A percentile compares a stretch with the other conserved stretches of the same genome.
phyloP scores from a whole-genome alignment of 2,329 filamentous ascomycete genomes.

The Xylariaceae sp. region DNA sequence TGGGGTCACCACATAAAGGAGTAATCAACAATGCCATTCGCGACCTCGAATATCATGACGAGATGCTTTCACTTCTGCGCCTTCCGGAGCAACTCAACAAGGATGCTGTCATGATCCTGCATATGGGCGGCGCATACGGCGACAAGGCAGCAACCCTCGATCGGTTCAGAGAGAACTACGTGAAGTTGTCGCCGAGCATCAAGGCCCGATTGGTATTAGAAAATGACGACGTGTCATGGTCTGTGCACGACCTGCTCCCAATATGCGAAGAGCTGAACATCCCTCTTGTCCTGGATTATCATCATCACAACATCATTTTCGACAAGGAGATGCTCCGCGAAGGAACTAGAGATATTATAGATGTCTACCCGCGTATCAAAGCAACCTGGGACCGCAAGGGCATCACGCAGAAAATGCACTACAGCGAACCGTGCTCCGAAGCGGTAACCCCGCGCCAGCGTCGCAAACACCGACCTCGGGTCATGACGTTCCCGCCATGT shows the following conservation, averaged over 20 bases:
- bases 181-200: conserved; percentile 64
- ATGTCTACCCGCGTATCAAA: conserved; percentile 73
- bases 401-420: conserved; percentile 96
- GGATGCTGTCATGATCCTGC: conserved; percentile 91
- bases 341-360: conserved; percentile 79
- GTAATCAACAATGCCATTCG: conserved; percentile 78
- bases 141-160: conserved; percentile 80
- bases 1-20: conserved; percentile 77
- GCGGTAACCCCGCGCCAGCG: conserved; percentile 78
- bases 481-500: conserved; percentile 80
- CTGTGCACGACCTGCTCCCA: conserved; percentile 87
- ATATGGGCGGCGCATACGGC: conserved; percentile 89
- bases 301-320: conserved; percentile 95
- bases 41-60: conserved; percentile 86
- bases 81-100: conserved; percentile 77
- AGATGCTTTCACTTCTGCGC: conserved; percentile 76
- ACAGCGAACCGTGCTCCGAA: conserved; percentile 78
- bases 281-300: conserved; percentile 87
- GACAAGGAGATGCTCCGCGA: conserved; percentile 73
- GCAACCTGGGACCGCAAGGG: conserved; percentile 82
- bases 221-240: conserved; percentile 92
- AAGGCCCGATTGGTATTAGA: conserved; percentile 86
- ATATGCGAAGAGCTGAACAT: conserved; percentile 94
- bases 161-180: conserved; percentile 78
- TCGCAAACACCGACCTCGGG: conserved; percentile 82